These are phyloP conservation scores for Diaporthe sp. DNA, from an alignment of 2,329 filamentous ascomycete species.

Conservation along the genomic window DNA sequence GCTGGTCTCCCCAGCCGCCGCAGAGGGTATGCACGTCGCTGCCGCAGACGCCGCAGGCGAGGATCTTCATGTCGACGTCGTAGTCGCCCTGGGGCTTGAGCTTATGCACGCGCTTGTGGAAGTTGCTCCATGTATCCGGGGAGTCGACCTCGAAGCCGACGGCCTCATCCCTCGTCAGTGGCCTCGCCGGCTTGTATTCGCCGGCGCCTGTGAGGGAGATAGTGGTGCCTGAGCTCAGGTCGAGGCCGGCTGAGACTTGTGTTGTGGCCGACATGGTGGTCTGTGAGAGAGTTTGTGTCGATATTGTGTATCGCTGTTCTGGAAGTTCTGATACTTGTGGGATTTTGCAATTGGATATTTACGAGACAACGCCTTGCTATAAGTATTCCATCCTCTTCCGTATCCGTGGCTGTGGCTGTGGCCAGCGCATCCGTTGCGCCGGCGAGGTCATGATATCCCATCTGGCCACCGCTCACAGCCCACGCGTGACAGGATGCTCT, in stretches of 20 bases:
- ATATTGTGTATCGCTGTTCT: background rate
- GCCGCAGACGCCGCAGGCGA: slow-evolving; percentile 82
- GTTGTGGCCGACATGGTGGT: slow-evolving; percentile 19
- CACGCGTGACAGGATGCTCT: slow-evolving; percentile 19
- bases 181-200: slow-evolving; percentile 14
- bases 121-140: slow-evolving; percentile 67
- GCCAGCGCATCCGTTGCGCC: slow-evolving; percentile 13
- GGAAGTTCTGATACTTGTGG: background rate
- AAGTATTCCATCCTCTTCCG: background rate
- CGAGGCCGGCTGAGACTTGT: slow-evolving; percentile 6
- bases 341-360: background rate
- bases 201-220: slow-evolving; percentile 21
- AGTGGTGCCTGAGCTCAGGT: background rate
- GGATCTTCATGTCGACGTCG: slow-evolving; percentile 90
- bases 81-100: slow-evolving; percentile 89
- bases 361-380: background rate
- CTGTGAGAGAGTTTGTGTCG: background rate
- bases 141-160: slow-evolving; percentile 69
- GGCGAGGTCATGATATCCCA: slow-evolving; percentile 26
- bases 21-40: slow-evolving; percentile 79
- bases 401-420: background rate
- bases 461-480: slow-evolving; percentile 12
- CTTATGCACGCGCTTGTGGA: slow-evolving; percentile 80
- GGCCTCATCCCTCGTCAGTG: slow-evolving; percentile 32
- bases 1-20: slow-evolving; percentile 75